Evolutionary conservation across 768 basidiomycete genomes (phyloP).

Genomic region (Fibroporia radiculosa): DNA sequence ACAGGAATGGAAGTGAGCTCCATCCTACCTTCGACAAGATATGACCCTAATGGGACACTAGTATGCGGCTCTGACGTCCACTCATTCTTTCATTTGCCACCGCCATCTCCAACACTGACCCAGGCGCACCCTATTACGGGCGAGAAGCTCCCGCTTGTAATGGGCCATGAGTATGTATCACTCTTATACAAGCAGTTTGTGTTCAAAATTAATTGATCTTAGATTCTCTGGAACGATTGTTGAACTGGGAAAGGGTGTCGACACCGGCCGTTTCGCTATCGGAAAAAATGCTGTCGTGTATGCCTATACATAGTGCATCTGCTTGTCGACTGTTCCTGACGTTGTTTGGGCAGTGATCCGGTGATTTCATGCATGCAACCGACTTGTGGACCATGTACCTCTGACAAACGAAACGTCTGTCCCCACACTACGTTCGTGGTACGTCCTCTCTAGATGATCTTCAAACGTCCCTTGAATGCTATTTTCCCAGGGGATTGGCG

Average conservation of each 20-base stretch:
- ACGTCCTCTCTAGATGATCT: not conserved
- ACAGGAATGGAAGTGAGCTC: constrained; percentile 12
- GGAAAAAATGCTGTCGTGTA: constrained; percentile 18
- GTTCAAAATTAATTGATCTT: not conserved
- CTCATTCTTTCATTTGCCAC: constrained; percentile 26
- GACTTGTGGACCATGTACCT: constrained; percentile 27
- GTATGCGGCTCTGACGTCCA: constrained; percentile 45
- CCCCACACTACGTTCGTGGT: constrained; percentile 28
- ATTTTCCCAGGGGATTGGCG: constrained; percentile 27
- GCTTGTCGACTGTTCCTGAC: no score
- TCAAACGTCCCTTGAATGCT: no score
- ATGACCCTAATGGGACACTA: constrained; percentile 6
- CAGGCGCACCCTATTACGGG: constrained; percentile 30
- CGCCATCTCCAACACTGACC: constrained; percentile 25
- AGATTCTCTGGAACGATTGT: constrained; percentile 19
- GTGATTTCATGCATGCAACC: constrained; percentile 31
- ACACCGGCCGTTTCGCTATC: constrained; percentile 4
- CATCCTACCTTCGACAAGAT: not conserved
- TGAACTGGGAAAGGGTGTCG: constrained; percentile 12
- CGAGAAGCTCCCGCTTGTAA: constrained; percentile 31
- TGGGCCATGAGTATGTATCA: constrained; percentile 37
- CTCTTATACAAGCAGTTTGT: not conserved
- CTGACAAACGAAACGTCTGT: constrained; percentile 29
- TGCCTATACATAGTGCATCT: not conserved
- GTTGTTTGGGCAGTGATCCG: constrained; percentile 34